Base-by-base conservation (phyloP, 495 filamentous ascomycete genomes). In the Apiosordaria backusii region DNA sequence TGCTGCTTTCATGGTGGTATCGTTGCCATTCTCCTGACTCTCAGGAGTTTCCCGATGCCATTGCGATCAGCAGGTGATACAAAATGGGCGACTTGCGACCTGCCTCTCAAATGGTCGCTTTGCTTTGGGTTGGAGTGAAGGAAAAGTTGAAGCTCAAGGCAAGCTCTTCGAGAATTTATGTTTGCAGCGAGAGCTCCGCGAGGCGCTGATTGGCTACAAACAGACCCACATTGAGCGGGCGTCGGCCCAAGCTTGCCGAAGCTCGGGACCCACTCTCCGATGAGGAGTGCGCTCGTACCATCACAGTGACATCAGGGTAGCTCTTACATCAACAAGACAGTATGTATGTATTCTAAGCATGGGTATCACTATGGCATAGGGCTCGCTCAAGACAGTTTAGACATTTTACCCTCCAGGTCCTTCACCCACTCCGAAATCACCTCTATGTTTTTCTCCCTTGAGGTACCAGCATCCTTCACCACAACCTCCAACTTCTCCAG, bases 381-480 rank as follows among this genome's bases (percentile, higher is more conserved):
- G 15, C 27, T 40, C 22, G 57, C 58, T 80, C 71, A 80, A 40
- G 75, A 73, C 68, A 90, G 73, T 60, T 81, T 82, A 19, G 81
- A 83, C 74, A 96, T 83, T 75, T 88, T 89, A 66, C 80, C 83
- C 79, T 99, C 95, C 50, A 99, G 75, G 50, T 90, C 91, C 75
- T 89, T 90, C 18, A 99, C 92, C 94, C 93, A 97, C 54, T 85
- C 87, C 68, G 93, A 89, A 50, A 98, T 88, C 19, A 89, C 83
- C 60, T 87, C 87, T 73, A 92, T 87, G 75, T 99, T 98, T 29
- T 80, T 83, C 67, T 83, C 84, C 77, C 94, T 86, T n/a, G 86
- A 82, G 23, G 82, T 81, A 72, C 91, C 88, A 15, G 88, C 88
- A 58, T 88, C 82, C 29, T 78, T 79, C 72, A 97, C 86, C 57